Evolutionary conservation across 2,329 filamentous ascomycete species (phyloP).

Genomic region (Alternaria solani): DNA sequence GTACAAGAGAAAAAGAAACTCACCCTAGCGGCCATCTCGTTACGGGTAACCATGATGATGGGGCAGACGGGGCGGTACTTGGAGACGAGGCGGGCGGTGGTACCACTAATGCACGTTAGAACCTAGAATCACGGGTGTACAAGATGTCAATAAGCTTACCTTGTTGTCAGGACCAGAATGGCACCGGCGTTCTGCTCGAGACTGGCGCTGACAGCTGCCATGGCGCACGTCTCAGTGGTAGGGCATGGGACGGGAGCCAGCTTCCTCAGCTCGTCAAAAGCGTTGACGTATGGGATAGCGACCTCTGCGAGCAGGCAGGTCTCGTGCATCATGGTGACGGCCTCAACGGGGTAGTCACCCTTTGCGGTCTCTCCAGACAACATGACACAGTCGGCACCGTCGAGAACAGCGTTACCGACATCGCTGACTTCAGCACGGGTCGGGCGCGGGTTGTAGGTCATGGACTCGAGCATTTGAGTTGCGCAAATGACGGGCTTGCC

Average conservation of each 20-base stretch:
- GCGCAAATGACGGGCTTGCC: slow-evolving; percentile 99
- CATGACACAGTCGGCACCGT: slow-evolving; percentile 99
- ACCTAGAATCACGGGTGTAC: slow-evolving; percentile 16
- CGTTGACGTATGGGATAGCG: slow-evolving; percentile 94
- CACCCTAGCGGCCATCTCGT: slow-evolving; percentile 77
- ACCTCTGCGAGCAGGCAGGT: slow-evolving; percentile 96
- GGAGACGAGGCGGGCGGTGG: slow-evolving; percentile 92
- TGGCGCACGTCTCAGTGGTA: slow-evolving; percentile 92
- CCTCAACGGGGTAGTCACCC: slow-evolving; percentile 90
- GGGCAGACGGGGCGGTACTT: slow-evolving; percentile 99
- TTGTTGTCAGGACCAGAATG: slow-evolving; percentile 95
- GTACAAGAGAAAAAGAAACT: slow-evolving; percentile 34
- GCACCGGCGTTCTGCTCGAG: slow-evolving; percentile 96
- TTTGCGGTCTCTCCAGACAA: slow-evolving; percentile 99
- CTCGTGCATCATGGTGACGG: slow-evolving; percentile 97
- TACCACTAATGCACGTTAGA: slow-evolving; percentile 66
- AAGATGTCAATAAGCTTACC: slow-evolving; percentile 55
- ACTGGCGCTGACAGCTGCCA: slow-evolving; percentile 94
- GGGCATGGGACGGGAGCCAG: slow-evolving; percentile 83
- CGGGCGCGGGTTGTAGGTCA: slow-evolving; percentile 99
- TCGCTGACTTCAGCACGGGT: slow-evolving; percentile 98
- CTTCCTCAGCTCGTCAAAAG: slow-evolving; percentile 93
- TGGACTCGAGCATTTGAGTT: slow-evolving; percentile 99
- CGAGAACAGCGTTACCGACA: slow-evolving; percentile 96
- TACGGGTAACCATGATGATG: slow-evolving; percentile 98